Evolutionary conservation across 768 basidiomycete genomes (phyloP).

Genomic region (Saitozyma podzolica): DNA sequence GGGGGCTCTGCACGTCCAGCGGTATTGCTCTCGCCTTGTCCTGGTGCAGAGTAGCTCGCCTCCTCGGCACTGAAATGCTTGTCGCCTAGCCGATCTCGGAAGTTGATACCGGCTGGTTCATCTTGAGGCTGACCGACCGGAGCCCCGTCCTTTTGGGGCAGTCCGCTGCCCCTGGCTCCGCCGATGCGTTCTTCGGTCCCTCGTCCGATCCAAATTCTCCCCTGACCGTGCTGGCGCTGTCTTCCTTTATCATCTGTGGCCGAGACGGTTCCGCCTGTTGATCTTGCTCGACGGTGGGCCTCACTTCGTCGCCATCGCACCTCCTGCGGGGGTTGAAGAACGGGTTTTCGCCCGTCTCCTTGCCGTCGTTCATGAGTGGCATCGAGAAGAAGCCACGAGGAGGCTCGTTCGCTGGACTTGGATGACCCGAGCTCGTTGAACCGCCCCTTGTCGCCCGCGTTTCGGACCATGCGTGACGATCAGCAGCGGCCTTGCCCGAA

Average conservation of each 20-base stretch:
- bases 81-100: constrained; percentile 22
- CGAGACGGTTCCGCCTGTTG: not conserved
- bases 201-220: too few species aligned
- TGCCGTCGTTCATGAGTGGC: constrained; percentile 8
- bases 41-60: constrained; percentile 19
- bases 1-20: not conserved
- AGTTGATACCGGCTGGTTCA: constrained; percentile 23
- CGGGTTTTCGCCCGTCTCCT: constrained; percentile 11
- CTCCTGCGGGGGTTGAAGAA: constrained; percentile 26
- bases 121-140: constrained; percentile 40
- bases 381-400: constrained; percentile 20
- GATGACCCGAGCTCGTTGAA: too few species aligned
- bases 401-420: too few species aligned
- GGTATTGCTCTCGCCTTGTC: not conserved
- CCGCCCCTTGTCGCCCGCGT: too few species aligned
- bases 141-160: constrained; percentile 27
- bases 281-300: not conserved
- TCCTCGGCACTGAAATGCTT: constrained; percentile 7
- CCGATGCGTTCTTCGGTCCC: constrained; percentile 31
- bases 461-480: too few species aligned
- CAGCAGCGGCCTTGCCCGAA: too few species aligned
- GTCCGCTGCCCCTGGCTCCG: constrained; percentile 29
- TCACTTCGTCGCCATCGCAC: constrained; percentile 10
- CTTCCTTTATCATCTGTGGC: not conserved
- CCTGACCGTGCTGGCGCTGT: not conserved